These are phyloP conservation scores for Fusarium euwallaceae DNA, from an alignment of 2,329 filamentous ascomycete species.

Conservation along the genomic window DNA sequence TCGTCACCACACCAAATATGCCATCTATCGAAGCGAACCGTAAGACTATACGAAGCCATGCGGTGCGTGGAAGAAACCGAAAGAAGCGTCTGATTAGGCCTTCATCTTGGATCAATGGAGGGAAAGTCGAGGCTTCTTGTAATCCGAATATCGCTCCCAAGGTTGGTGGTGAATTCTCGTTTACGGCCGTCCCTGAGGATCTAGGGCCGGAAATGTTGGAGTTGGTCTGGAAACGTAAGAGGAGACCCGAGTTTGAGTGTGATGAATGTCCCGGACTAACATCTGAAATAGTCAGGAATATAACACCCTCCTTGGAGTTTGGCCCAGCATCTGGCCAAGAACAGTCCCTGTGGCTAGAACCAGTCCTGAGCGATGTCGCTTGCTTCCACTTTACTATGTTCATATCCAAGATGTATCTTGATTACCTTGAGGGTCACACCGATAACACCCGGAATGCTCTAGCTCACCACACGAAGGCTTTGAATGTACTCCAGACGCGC, in stretches of 20 bases:
- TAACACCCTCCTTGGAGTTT: neutral
- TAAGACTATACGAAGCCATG: neutral
- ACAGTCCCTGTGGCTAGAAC: neutral
- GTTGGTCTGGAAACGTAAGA: neutral
- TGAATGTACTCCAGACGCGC: neutral
- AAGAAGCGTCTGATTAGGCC: neutral
- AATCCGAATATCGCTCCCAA: neutral
- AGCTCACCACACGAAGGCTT: neutral
- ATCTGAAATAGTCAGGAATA: neutral
- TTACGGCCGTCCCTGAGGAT: neutral
- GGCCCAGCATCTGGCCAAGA: neutral
- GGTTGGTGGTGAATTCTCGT: neutral
- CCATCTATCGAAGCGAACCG: neutral
- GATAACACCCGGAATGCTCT: neutral
- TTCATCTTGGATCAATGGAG: neutral
- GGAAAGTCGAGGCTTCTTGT: neutral
- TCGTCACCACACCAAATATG: neutral
- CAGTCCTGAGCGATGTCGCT: neutral
- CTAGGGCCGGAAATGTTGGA: neutral
- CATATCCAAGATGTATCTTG: neutral
- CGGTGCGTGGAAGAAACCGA: neutral
- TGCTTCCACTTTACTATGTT: constrained; percentile 1
- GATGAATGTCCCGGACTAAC: neutral
- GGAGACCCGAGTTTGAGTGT: too few species aligned
- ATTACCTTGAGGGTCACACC: neutral